Base-by-base conservation (phyloP, 140 eudicot genomes). In the Ambrosia hybrid region DNA sequence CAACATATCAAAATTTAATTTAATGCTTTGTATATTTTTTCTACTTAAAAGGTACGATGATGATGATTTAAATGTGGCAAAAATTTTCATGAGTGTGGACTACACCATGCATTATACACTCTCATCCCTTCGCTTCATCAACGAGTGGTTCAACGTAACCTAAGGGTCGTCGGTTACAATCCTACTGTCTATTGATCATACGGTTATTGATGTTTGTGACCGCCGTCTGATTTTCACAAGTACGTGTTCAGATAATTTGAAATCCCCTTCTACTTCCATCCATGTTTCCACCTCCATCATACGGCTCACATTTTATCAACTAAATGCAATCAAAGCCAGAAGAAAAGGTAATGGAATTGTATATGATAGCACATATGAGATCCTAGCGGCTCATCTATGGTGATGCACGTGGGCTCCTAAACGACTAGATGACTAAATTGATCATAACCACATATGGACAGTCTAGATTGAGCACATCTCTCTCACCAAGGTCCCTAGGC, bases 51-150 rank as follows among this genome's bases (percentile, higher is more conserved):
- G 82, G 74, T 82, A n/a, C 82, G 87, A 9, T 70, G 30, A 21
- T 21, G 30, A 21, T 21, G 71, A 39, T 85, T 85, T 65, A 82
- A 79, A 56, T 85, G 90, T 71, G 90, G 90, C 11, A 85, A 85
- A 65, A 75, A 79, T 3, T 71, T 85, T 2, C 70, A 82, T 3
- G 85, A 87, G 5, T 71, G 68, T 58, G 87, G 81, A 6, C 55
- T 85, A 55, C 84, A 79, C 14, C 85, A 85, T 57, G 70, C 66
- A 6, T 37, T 82, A 5, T 76, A 80, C 0, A 10, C 43, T 70
- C 6, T 76, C 83, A 0, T 59, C n/a, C n/a, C n/a, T n/a, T n/a
- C n/a, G n/a, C n/a, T n/a, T n/a, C n/a, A n/a, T n/a, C n/a, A n/a
- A n/a, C n/a, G n/a, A n/a, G n/a, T n/a, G n/a, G 90, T 76, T 83